phyloP scores from a whole-genome alignment of 805 yeast species.

The Crinitomyces ghanaensis region DNA sequence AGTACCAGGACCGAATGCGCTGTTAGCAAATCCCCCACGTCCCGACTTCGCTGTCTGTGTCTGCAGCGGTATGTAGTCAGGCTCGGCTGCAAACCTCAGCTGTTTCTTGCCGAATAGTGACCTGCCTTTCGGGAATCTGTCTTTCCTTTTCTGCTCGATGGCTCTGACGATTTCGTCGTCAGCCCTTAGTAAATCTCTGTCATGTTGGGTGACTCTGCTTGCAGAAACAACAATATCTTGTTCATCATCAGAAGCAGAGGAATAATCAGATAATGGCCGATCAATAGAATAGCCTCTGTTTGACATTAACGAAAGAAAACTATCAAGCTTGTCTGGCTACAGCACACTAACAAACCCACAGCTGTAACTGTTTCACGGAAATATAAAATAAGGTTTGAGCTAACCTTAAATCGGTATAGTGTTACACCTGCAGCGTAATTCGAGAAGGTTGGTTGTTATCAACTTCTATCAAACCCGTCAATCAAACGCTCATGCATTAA shows the following conservation, averaged over 20 bases:
- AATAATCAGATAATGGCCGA: constrained; percentile 6
- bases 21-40: too few species aligned
- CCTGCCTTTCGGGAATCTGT: constrained; percentile 3
- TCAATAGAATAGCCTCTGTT: constrained; percentile 8
- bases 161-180: constrained; percentile 14
- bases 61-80: too few species aligned
- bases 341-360: too few species aligned
- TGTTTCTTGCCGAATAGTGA: constrained; percentile 10
- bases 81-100: constrained; percentile 11
- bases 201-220: constrained; percentile 10
- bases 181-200: constrained; percentile 13
- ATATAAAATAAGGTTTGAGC: too few species aligned
- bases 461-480: too few species aligned
- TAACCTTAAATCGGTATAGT: too few species aligned
- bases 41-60: constrained; percentile 1
- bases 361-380: too few species aligned
- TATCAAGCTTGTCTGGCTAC: too few species aligned
- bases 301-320: constrained; percentile 1
- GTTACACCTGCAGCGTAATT: too few species aligned
- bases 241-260: constrained; percentile 9
- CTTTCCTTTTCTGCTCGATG: constrained; percentile 6
- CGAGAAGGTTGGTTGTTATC: too few species aligned
- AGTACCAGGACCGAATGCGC: constrained; percentile 2
- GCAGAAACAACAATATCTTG: constrained; percentile 12
- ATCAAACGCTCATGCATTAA: too few species aligned